phyloP scores from a whole-genome alignment of 768 basidiomycete genomes.

The Hysterangium stoloniferum region DNA sequence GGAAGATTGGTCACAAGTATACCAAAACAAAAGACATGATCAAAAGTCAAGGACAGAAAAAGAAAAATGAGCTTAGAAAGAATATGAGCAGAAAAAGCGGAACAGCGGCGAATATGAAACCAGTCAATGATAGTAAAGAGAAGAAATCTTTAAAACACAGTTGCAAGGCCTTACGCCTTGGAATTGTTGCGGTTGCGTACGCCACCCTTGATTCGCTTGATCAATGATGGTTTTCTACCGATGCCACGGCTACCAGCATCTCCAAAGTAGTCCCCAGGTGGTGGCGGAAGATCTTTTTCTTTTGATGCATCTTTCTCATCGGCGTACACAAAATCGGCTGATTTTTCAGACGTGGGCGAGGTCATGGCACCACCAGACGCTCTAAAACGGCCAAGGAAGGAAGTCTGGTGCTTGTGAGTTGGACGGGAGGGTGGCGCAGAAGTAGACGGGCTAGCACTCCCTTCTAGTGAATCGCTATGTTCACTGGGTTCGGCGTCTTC shows the following conservation, averaged over 20 bases:
- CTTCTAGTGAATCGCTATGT: constrained; percentile 28
- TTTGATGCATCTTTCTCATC: constrained; percentile 30
- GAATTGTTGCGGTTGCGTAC: constrained; percentile 27
- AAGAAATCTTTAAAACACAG: background rate
- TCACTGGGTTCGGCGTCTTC: constrained; percentile 38
- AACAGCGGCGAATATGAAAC: background rate
- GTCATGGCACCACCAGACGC: constrained; percentile 28
- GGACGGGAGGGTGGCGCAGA: constrained; percentile 33
- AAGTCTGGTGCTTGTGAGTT: constrained; percentile 68
- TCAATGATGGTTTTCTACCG: constrained; percentile 66
- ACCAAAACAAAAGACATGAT: too few relatives aligned
- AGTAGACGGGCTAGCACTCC: constrained; percentile 20
- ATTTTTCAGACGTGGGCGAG: constrained; percentile 32
- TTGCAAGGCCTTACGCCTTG: constrained; percentile 1
- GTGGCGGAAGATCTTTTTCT: constrained; percentile 49
- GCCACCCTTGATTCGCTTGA: constrained; percentile 72
- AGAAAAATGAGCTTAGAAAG: background rate
- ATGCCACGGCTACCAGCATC: constrained; percentile 29
- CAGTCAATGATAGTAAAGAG: background rate
- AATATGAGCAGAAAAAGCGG: background rate
- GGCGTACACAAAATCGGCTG: constrained; percentile 49
- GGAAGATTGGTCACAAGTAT: too few relatives aligned
- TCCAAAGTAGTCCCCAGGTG: constrained; percentile 51
- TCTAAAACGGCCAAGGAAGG: constrained; percentile 68
- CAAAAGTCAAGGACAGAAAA: background rate